These are phyloP conservation scores for Heliosperma pusillum DNA, from an alignment of 148 eudicot genomes.

Conservation along the genomic window DNA sequence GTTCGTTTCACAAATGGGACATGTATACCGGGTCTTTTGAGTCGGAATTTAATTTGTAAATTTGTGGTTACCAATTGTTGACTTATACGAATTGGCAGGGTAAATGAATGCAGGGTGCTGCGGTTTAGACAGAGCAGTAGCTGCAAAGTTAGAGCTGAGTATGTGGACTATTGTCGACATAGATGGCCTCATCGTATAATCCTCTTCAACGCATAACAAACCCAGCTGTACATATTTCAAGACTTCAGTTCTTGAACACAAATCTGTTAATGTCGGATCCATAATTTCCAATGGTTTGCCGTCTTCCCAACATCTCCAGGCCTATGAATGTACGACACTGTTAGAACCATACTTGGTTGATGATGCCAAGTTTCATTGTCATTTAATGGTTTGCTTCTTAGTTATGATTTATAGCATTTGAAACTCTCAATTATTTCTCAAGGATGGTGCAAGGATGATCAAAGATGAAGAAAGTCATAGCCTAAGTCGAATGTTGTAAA, in stretches of 20 bases:
- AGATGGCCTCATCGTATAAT: constrained; percentile 15
- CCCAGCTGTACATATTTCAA: constrained; percentile 11
- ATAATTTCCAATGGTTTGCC: constrained; percentile 6
- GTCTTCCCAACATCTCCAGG: constrained; percentile 14
- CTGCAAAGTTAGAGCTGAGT: constrained; percentile 7
- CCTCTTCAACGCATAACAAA: constrained; percentile 16
- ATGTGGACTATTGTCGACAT: constrained; percentile 16
- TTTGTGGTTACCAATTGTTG: not conserved
- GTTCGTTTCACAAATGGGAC: too few species aligned
- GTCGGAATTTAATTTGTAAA: too few species aligned
- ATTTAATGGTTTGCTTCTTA: too few species aligned
- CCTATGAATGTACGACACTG: not conserved
- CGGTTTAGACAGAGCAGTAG: constrained; percentile 8
- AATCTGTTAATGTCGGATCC: constrained; percentile 9
- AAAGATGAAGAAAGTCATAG: too few species aligned
- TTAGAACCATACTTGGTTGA: too few species aligned
- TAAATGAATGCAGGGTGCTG: not conserved
- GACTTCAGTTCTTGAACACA: constrained; percentile 11
- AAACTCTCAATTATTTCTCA: too few species aligned
- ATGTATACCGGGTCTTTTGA: too few species aligned
- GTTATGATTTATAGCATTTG: too few species aligned
- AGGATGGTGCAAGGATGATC: too few species aligned
- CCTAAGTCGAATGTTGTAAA: too few species aligned
- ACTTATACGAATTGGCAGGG: not conserved
- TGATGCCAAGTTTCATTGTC: too few species aligned